phyloP scores from a whole-genome alignment of 306 rosid species.

The Abrus precatorius region DNA sequence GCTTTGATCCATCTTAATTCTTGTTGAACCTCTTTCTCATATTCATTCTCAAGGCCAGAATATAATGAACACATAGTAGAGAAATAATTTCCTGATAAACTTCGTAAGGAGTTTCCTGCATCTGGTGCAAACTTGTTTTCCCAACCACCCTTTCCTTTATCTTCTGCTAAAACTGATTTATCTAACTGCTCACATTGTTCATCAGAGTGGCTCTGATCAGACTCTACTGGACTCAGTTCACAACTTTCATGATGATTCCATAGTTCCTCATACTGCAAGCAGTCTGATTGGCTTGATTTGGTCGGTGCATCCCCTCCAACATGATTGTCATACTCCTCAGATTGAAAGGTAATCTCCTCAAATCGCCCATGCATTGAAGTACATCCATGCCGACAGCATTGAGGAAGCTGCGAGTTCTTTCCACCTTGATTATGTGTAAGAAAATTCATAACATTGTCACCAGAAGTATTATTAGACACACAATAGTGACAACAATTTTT shows the following conservation, averaged over 20 bases:
- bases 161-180: constrained; percentile 45
- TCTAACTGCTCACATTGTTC: constrained; percentile 68
- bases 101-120: constrained; percentile 47
- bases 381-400: constrained; percentile 68
- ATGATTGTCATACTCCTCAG: constrained; percentile 64
- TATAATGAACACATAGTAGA: constrained; percentile 47
- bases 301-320: constrained; percentile 49
- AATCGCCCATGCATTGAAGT: constrained; percentile 87
- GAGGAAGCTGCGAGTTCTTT: constrained; percentile 59
- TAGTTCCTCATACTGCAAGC: constrained; percentile 57
- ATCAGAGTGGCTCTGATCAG: constrained; percentile 67
- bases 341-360: constrained; percentile 81
- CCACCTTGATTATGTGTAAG: constrained; percentile 52
- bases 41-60: constrained; percentile 49
- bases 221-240: constrained; percentile 75
- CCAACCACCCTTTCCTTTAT: constrained; percentile 46
- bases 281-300: constrained; percentile 48
- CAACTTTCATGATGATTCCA: constrained; percentile 75
- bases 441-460: constrained; percentile 58
- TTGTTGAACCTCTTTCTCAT: constrained; percentile 63
- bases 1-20: constrained; percentile 83
- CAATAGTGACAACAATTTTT: constrained; percentile 70
- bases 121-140: constrained; percentile 39
- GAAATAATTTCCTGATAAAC: constrained; percentile 58
- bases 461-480: constrained; percentile 63